These are phyloP conservation scores for Arctostaphylos glauca DNA, from an alignment of 148 eudicot species.

Conservation along the genomic window DNA sequence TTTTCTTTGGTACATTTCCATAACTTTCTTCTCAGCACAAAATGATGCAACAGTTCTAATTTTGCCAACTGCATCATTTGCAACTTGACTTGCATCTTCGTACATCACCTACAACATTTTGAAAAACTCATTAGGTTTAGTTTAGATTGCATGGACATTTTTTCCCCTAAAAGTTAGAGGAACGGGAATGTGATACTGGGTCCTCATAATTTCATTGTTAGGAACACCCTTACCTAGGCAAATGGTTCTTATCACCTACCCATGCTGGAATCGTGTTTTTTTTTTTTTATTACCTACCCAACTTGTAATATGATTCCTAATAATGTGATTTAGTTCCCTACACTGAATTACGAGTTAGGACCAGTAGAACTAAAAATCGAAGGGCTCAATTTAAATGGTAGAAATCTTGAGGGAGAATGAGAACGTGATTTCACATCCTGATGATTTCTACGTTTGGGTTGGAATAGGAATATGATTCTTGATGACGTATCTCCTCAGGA, in stretches of 20 bases:
- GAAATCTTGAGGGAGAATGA: too few species aligned
- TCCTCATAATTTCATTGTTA: too few species aligned
- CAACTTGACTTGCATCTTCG: conserved; percentile 89
- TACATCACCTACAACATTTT: conserved; percentile 55
- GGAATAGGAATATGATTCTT: too few species aligned
- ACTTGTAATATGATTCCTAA: not conserved
- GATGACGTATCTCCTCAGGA: too few species aligned
- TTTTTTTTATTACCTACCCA: not conserved
- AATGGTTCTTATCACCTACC: not conserved
- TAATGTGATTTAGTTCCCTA: too few species aligned
- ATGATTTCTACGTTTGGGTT: too few species aligned
- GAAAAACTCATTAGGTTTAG: not conserved
- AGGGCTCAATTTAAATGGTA: too few species aligned
- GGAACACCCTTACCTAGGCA: not conserved
- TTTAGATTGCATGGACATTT: not conserved
- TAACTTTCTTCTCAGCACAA: conserved; percentile 78
- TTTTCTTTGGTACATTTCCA: conserved; percentile 62
- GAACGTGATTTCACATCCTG: too few species aligned
- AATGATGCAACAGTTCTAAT: conserved; percentile 91
- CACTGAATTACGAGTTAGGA: too few species aligned
- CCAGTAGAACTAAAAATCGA: too few species aligned
- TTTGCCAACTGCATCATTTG: conserved; percentile 79
- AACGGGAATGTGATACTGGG: not conserved
- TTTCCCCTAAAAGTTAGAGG: not conserved
- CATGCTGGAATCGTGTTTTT: not conserved